These are phyloP conservation scores for Dendrocalamus sinicus DNA, from an alignment of 176 grass and related monocot species.

Conservation along the genomic window DNA sequence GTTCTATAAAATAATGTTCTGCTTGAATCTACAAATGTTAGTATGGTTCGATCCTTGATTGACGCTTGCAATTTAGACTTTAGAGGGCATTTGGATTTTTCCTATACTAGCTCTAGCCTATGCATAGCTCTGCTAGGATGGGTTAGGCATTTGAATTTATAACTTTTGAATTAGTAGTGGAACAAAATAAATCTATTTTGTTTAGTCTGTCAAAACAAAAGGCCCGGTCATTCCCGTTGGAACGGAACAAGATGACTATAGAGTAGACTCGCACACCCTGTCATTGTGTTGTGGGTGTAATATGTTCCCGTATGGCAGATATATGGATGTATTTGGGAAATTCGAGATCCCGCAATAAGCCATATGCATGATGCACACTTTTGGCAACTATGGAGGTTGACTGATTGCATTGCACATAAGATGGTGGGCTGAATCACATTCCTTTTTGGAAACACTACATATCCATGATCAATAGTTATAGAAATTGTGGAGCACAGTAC, in stretches of 20 bases:
- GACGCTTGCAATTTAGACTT: not conserved
- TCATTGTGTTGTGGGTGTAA: not conserved
- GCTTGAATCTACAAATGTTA: not conserved
- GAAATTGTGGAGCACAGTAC: not conserved
- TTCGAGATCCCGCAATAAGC: not conserved
- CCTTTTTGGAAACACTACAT: not conserved
- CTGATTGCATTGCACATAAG: no score
- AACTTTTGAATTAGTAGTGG: not conserved
- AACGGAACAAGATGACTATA: not conserved
- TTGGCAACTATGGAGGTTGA: no score
- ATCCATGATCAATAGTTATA: not conserved
- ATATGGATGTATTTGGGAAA: not conserved
- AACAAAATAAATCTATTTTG: not conserved
- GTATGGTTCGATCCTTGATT: not conserved
- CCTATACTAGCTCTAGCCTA: not conserved
- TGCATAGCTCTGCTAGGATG: not conserved
- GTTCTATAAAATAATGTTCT: not conserved
- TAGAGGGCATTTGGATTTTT: not conserved
- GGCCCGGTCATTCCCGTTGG: not conserved
- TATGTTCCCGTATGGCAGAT: not conserved
- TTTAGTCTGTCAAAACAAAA: not conserved
- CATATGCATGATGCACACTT: no score
- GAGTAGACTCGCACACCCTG: not conserved
- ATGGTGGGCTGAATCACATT: not conserved
- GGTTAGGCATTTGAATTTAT: not conserved